Evolutionary conservation across 1,284 basidiomycete species (phyloP).

Genomic region (Coriolopsis trogii): DNA sequence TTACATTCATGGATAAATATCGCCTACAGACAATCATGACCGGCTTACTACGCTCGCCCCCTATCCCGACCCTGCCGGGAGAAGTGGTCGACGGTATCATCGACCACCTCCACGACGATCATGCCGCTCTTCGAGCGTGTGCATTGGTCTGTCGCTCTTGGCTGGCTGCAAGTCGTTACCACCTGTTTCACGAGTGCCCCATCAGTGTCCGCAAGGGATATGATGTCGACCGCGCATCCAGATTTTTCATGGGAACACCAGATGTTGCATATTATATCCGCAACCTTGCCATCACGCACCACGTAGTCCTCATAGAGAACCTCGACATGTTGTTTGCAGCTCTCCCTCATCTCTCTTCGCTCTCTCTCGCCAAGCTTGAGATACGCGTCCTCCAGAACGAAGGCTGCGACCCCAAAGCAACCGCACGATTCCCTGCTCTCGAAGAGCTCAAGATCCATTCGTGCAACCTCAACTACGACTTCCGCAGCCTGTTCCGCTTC

Average conservation of each 20-base stretch:
- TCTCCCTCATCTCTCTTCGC: neutral
- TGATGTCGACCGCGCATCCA: neutral
- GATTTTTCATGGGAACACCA: neutral
- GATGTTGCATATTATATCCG: neutral
- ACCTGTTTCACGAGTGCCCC: slow-evolving; percentile 28
- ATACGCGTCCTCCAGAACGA: neutral
- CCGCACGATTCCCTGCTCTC: neutral
- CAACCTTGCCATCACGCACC: neutral
- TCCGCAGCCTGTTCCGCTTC: neutral
- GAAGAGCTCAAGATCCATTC: slow-evolving; percentile 3
- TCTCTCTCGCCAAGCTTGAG: neutral
- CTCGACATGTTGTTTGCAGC: neutral
- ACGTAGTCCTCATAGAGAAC: neutral
- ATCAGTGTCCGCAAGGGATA: neutral
- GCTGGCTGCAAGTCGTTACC: slow-evolving; percentile 32
- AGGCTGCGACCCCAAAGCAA: neutral
- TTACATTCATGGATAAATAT: no score
- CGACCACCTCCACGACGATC: slow-evolving; percentile 28
- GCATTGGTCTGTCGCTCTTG: slow-evolving; percentile 9
- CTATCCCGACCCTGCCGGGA: no score
- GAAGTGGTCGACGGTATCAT: slow-evolving; percentile 27
- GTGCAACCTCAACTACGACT: slow-evolving; percentile 2
- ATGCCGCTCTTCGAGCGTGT: slow-evolving; percentile 19
- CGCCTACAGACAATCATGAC: no score
- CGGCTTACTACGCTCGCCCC: no score